A percentile compares a stretch with the other conserved stretches of the same genome.
Conservation (phyloP, 2,329 filamentous ascomycete species). For the Diaporthe citrichinensis region DNA sequence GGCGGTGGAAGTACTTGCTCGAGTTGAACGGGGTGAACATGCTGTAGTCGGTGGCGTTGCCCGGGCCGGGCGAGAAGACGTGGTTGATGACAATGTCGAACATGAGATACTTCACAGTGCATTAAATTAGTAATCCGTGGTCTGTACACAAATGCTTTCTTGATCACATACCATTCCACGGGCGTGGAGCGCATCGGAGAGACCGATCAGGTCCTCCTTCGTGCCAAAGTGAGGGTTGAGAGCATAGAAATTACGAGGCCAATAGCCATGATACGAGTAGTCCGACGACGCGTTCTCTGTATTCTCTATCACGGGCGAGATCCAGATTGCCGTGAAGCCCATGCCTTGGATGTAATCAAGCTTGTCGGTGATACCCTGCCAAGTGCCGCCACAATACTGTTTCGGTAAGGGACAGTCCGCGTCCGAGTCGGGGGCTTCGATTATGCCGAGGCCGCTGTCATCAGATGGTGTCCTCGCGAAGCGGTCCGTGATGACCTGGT, state of each 20-base stretch:
- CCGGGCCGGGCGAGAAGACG: conserved; percentile 43
- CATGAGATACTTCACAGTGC: conserved; percentile 68
- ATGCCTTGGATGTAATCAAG: conserved; percentile 31
- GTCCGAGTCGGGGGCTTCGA: not conserved
- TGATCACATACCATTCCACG: conserved; percentile 46
- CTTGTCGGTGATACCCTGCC: conserved; percentile 27
- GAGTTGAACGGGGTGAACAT: conserved; percentile 43
- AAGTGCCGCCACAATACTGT: conserved; percentile 29
- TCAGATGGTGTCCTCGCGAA: conserved; percentile 17
- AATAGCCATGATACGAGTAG: conserved; percentile 45
- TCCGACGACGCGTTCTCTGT: conserved; percentile 40
- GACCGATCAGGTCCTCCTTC: conserved; percentile 11
- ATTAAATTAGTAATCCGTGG: too few species aligned
- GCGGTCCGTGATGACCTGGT: conserved; percentile 23
- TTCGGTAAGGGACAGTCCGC: conserved; percentile 1
- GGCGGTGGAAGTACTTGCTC: conserved; percentile 45
- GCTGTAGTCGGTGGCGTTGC: conserved; percentile 30
- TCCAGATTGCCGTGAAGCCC: conserved; percentile 31
- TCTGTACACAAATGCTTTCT: too few species aligned
- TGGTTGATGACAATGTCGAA: conserved; percentile 73
- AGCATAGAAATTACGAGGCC: conserved; percentile 13
- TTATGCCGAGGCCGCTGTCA: not conserved
- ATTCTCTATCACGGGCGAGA: conserved; percentile 30
- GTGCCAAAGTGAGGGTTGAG: conserved; percentile 32
- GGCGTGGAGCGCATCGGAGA: not conserved